Base-by-base conservation (phyloP, 768 basidiomycete species). In the Termitomyces sp. region DNA sequence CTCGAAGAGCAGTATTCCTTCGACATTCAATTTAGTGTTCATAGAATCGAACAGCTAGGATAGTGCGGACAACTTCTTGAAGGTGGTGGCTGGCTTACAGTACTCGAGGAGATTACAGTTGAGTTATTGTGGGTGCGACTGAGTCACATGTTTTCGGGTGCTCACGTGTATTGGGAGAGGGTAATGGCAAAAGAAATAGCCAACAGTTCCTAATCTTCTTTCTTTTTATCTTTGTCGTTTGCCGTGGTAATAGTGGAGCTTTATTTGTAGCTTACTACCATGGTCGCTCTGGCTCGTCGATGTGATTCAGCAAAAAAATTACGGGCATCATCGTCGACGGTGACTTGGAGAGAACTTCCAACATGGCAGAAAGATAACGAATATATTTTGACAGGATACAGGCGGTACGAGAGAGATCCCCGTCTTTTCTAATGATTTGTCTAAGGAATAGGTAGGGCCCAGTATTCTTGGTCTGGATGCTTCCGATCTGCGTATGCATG, bases 1-100 rank as follows among this genome's bases (percentile, higher is more conserved):
- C 68, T 93, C 91, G 58, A 93, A 89, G 55, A 92, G 78, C 65
- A 92, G 74, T 12, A 85, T 73, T 0, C 88, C 89, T 46, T 93
- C 91, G 5, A 80, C 64, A 61, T 85, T 87, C 51, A 88, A 67
- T 64, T 85, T 90, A 67, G 67, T 74, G 22, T 67, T 66, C 79
- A 80, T 79, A 21, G 43, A 12, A 28, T 19, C 15, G 2, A 7
- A 2, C n/a, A 10, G 2, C 34, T 15, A 32, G 7, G 28, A 32
- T 40, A 28, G 24, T 38, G 15, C 21, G 2, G 10, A 7, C 17
- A 49, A 9, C 2, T n/a, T 38, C 49, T 50, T 19, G 2, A 35
- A 50, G 12, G 15, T 12, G 2, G 22, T 17, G 12, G 8, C 19
- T 17, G 5, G 14, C 32, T 22, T 34, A 21, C 14, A 14, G 21